Percentiles rank a stretch among this genome's conserved stretches.
phyloP scores from a whole-genome alignment of 1,139 yeast species.

The Taiozyma sp. region DNA sequence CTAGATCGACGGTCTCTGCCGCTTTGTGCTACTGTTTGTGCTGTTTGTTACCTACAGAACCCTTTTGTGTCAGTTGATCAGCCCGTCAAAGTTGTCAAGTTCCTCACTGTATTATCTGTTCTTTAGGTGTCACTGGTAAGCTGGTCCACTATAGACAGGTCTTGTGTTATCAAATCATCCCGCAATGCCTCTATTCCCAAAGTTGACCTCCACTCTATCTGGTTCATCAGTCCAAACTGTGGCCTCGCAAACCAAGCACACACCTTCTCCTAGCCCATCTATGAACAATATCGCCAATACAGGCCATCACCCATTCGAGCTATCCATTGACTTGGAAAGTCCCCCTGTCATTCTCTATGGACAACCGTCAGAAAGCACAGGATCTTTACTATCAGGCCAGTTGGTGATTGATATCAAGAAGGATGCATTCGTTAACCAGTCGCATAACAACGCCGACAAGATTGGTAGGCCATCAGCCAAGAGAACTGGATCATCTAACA shows the following conservation, averaged over 20 bases:
- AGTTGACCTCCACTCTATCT: slow-evolving; percentile 15
- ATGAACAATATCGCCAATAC: slow-evolving; percentile 16
- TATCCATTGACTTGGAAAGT: slow-evolving; percentile 70
- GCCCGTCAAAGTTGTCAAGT: background rate
- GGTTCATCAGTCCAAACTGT: slow-evolving; percentile 3
- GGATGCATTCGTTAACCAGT: slow-evolving; percentile 18
- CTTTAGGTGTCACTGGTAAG: background rate
- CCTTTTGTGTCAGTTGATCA: background rate
- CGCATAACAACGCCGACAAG: slow-evolving; percentile 15
- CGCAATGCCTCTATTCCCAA: slow-evolving; percentile 18
- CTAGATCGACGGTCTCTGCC: background rate
- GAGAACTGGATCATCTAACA: slow-evolving; percentile 13
- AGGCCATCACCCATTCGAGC: slow-evolving; percentile 33
- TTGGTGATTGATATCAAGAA: slow-evolving; percentile 32
- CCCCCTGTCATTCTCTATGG: slow-evolving; percentile 92
- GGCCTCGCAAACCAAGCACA: background rate
- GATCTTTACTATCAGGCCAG: slow-evolving; percentile 81
- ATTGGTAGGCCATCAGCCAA: slow-evolving; percentile 12
- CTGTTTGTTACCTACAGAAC: background rate
- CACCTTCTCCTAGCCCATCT: slow-evolving; percentile 1
- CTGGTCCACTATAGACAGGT: background rate
- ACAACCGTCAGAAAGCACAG: slow-evolving; percentile 69
- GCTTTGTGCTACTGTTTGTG: background rate
- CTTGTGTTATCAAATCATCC: background rate
- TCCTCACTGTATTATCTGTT: background rate